phyloP scores from a whole-genome alignment of 768 basidiomycete genomes.

The Aureoboletus auriporus region DNA sequence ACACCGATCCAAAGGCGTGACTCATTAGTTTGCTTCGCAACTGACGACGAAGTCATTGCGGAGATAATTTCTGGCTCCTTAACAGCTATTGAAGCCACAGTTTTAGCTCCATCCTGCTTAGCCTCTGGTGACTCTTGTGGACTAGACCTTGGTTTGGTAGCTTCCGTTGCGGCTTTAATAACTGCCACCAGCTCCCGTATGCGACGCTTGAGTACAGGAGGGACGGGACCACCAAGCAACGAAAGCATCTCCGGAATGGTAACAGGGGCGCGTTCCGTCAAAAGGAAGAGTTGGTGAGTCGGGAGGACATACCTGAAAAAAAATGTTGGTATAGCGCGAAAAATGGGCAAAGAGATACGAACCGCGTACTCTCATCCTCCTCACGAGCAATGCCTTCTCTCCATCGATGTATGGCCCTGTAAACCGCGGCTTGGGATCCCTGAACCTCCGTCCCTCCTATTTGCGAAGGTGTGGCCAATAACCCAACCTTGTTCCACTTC shows the following conservation, averaged over 20 bases:
- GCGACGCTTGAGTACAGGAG: constrained; percentile 58
- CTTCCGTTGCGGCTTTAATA: constrained; percentile 48
- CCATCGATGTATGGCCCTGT: constrained; percentile 76
- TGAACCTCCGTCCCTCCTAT: constrained; percentile 32
- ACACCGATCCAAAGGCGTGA: constrained; percentile 18
- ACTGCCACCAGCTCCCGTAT: constrained; percentile 61
- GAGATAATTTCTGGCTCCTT: constrained; percentile 6
- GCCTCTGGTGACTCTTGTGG: not conserved
- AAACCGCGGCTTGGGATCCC: constrained; percentile 56
- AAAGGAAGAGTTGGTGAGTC: constrained; percentile 68
- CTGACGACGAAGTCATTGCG: constrained; percentile 9
- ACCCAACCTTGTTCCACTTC: constrained; percentile 74
- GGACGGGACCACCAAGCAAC: constrained; percentile 48
- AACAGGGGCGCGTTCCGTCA: constrained; percentile 68
- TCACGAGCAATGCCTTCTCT: constrained; percentile 72
- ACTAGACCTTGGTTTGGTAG: not conserved
- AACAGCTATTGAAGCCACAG: not conserved
- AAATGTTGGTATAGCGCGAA: not conserved
- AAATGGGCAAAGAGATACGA: constrained; percentile 20
- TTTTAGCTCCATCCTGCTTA: not conserved
- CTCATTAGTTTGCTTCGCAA: constrained; percentile 3
- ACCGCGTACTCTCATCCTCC: constrained; percentile 86
- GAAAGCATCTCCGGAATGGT: constrained; percentile 60
- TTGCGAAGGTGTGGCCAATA: constrained; percentile 25
- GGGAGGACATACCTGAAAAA: constrained; percentile 61